Conservation (phyloP, 1,139 yeast genomes). For the Saccharomyces hybrid region DNA sequence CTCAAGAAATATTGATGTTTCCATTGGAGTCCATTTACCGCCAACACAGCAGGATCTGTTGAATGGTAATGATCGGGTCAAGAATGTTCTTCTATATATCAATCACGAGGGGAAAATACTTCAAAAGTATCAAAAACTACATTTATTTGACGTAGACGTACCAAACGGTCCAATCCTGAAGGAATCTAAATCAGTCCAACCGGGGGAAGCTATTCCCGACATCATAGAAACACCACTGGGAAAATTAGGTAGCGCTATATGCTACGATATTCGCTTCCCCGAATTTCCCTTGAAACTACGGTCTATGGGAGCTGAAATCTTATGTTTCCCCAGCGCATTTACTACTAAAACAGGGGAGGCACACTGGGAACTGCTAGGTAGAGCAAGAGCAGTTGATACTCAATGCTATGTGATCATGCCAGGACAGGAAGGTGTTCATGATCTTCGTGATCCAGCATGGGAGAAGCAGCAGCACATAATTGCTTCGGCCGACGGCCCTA, state of each 20-base stretch:
- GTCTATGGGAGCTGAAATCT: conserved; percentile 63
- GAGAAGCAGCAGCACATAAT: conserved; percentile 13
- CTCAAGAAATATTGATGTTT: conserved; percentile 38
- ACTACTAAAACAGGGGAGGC: conserved; percentile 85
- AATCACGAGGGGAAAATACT: conserved; percentile 53
- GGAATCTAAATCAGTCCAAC: conserved; percentile 75
- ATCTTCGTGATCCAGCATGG: conserved; percentile 35
- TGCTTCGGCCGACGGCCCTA: conserved; percentile 10
- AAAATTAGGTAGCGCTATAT: conserved; percentile 63
- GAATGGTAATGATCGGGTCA: conserved; percentile 39
- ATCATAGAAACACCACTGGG: conserved; percentile 62
- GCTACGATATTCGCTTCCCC: conserved; percentile 87
- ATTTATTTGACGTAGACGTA: conserved; percentile 82
- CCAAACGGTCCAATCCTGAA: conserved; percentile 64
- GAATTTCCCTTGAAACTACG: conserved; percentile 65
- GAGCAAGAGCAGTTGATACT: conserved; percentile 79
- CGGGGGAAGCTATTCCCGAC: conserved; percentile 49
- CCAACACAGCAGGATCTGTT: conserved; percentile 16
- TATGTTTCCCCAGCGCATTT: conserved; percentile 86
- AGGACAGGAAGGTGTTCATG: conserved; percentile 80
- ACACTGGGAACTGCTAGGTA: conserved; percentile 78
- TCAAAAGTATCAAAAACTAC: conserved; percentile 74
- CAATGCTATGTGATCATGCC: conserved; percentile 87
- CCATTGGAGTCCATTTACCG: conserved; percentile 85
- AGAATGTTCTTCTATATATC: conserved; percentile 69